Evolutionary conservation across 345 rosid species (phyloP).

Genomic region (Eucalyptus sp.): DNA sequence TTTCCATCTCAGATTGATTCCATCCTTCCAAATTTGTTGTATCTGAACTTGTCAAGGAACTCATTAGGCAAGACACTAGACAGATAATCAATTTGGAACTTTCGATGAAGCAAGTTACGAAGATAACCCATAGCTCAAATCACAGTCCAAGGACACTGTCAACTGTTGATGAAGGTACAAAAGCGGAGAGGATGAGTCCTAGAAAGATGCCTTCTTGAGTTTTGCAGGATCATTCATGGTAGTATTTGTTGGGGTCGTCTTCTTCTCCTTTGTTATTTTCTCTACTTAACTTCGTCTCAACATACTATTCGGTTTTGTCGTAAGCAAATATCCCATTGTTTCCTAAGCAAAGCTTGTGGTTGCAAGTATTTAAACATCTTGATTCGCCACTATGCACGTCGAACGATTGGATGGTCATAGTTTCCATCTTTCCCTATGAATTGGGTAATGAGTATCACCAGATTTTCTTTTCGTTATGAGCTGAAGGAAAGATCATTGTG

Average conservation of each 20-base stretch:
- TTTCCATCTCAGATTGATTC: not conserved
- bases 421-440: not conserved
- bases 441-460: not conserved
- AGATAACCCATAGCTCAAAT: not conserved
- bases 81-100: not conserved
- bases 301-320: not conserved
- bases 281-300: not conserved
- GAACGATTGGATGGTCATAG: constrained; percentile 7
- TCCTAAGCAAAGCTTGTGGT: not conserved
- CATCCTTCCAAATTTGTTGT: not conserved
- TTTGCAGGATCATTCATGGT: not conserved
- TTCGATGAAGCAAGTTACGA: constrained; percentile 1
- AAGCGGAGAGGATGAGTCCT: not conserved
- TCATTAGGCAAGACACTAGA: not conserved
- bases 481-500: no score
- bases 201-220: not conserved
- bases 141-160: not conserved
- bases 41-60: not conserved
- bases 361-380: constrained; percentile 21
- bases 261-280: not conserved
- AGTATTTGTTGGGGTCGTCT: not conserved
- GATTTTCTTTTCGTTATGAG: not conserved
- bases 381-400: constrained; percentile 41
- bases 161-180: not conserved
- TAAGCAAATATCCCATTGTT: not conserved